A percentile compares a stretch with the other conserved stretches of the same genome.
These are phyloP conservation scores for Stentor roeselii DNA, from an alignment of 73 alveolate species.

Conservation along the genomic window DNA sequence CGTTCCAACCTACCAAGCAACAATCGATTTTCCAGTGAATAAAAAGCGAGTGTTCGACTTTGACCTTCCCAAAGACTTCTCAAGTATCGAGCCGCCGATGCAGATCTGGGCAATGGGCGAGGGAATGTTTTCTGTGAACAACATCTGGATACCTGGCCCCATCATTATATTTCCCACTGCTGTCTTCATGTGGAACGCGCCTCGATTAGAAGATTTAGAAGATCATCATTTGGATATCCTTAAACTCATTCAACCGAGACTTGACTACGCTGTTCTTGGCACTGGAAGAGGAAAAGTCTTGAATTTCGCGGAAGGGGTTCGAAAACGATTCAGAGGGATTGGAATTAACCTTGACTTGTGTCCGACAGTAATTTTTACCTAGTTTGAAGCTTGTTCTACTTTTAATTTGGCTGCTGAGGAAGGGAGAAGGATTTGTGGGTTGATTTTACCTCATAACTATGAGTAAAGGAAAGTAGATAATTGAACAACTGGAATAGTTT, in stretches of 20 bases:
- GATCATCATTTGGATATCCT: constrained; percentile 7
- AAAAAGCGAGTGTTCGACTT: not conserved
- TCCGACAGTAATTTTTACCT: constrained; percentile 1
- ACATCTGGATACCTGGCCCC: constrained; percentile 4
- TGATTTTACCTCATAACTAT: not conserved
- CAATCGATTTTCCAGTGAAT: not conserved
- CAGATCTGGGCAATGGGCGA: constrained; percentile 11
- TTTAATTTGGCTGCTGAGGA: not conserved
- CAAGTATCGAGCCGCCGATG: not conserved
- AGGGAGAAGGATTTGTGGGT: constrained; percentile 14
- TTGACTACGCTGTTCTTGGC: not conserved
- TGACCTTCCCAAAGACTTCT: not conserved
- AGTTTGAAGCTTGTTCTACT: constrained; percentile 22
- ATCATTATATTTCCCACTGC: not conserved
- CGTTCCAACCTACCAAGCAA: not conserved
- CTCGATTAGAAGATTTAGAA: not conserved
- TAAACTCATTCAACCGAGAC: not conserved
- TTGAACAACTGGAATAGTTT: too few species aligned
- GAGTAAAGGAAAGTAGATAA: too few species aligned
- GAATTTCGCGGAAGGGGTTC: not conserved
- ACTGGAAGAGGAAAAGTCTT: not conserved
- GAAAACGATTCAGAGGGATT: not conserved
- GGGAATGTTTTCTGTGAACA: not conserved
- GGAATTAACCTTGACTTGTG: constrained; percentile 14
- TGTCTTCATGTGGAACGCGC: constrained; percentile 2